These are phyloP conservation scores for Jamesozyma hellenica DNA, from an alignment of 805 yeast species.

Conservation along the genomic window DNA sequence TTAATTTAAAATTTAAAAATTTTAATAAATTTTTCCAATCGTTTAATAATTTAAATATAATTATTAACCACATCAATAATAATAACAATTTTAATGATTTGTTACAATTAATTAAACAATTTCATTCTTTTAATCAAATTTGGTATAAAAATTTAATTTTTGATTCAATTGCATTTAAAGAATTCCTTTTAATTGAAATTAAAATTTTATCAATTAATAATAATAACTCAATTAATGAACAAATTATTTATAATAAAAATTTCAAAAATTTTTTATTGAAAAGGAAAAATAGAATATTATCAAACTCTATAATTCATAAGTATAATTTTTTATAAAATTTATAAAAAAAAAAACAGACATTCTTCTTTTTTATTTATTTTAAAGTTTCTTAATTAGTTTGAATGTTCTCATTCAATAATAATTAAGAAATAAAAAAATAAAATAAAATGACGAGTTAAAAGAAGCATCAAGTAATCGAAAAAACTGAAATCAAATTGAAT, in stretches of 20 bases:
- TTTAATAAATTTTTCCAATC: slow-evolving; percentile 16
- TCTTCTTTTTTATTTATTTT: not conserved
- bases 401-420: slow-evolving; percentile 24
- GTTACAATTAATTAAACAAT: slow-evolving; percentile 10
- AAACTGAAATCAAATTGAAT: slow-evolving; percentile 3
- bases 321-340: not conserved
- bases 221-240: not conserved
- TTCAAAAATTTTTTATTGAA: slow-evolving; percentile 1
- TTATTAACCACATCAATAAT: not conserved
- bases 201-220: not conserved
- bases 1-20: slow-evolving; percentile 10
- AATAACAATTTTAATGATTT: not conserved
- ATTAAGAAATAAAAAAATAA: slow-evolving; percentile 12
- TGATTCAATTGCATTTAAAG: slow-evolving; percentile 7
- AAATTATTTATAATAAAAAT: not conserved
- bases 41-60: slow-evolving; percentile 12
- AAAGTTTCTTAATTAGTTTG: slow-evolving; percentile 3
- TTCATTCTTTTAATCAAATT: slow-evolving; percentile 9
- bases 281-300: not conserved
- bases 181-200: slow-evolving; percentile 6
- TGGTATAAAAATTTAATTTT: slow-evolving; percentile 5
- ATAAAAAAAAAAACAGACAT: no score
- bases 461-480: slow-evolving; percentile 23
- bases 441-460: slow-evolving; percentile 19
- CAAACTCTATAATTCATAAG: not conserved